phyloP scores from a whole-genome alignment of 495 filamentous ascomycete genomes.

The Neohortaea acidophila region DNA sequence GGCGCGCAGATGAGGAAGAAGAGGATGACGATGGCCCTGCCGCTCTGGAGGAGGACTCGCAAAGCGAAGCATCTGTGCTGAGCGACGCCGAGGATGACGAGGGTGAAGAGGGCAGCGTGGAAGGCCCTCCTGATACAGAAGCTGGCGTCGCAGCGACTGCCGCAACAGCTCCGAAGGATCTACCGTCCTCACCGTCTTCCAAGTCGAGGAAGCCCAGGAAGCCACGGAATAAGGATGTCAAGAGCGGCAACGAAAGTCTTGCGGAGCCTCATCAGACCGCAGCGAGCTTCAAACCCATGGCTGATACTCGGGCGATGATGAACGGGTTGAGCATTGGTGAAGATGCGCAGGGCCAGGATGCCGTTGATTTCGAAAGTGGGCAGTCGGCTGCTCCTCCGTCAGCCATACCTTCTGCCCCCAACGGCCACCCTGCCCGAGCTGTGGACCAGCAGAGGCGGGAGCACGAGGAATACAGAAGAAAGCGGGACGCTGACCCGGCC shows the following conservation, averaged over 20 bases:
- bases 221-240: slow-evolving; percentile 20
- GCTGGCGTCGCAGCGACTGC: slow-evolving; percentile 19
- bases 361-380: slow-evolving; percentile 51
- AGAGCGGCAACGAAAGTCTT: slow-evolving; percentile 6
- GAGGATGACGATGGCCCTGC: slow-evolving; percentile 21
- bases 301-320: slow-evolving; percentile 81
- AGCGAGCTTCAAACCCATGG: slow-evolving; percentile 25
- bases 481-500: slow-evolving; percentile 75
- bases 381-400: too few species aligned
- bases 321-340: slow-evolving; percentile 51
- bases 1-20: slow-evolving; percentile 19
- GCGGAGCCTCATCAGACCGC: slow-evolving; percentile 5
- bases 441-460: slow-evolving; percentile 63
- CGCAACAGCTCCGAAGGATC: too few species aligned
- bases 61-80: slow-evolving; percentile 19
- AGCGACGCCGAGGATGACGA: slow-evolving; percentile 20
- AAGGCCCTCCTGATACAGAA: slow-evolving; percentile 45
- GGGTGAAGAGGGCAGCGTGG: slow-evolving; percentile 46
- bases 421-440: slow-evolving; percentile 31
- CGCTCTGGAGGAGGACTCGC: slow-evolving; percentile 17
- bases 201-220: slow-evolving; percentile 18
- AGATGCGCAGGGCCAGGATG: slow-evolving; percentile 38
- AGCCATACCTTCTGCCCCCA: slow-evolving; percentile 10
- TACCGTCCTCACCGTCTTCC: too few species aligned
- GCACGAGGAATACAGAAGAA: slow-evolving; percentile 78